Conservation (phyloP, 106 monocot species). For the Agapanthus africanus region DNA sequence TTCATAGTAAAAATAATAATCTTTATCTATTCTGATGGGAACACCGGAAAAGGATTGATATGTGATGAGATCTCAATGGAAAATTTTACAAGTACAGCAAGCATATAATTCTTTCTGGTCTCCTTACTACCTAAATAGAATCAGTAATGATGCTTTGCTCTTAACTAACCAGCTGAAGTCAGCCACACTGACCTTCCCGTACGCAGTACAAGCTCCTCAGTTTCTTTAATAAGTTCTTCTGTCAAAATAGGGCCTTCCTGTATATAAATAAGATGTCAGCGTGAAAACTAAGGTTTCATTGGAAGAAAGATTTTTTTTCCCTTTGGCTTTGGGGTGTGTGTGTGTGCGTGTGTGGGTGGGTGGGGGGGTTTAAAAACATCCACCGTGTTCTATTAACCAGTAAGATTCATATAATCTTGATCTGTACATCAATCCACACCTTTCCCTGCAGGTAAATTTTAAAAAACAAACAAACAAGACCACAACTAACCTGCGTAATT, state of each 20-base stretch:
- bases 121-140: not conserved
- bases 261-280: conserved; percentile 11
- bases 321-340: too few species aligned
- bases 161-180: not conserved
- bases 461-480: too few species aligned
- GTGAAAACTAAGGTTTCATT: not conserved
- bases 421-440: too few species aligned
- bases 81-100: not conserved
- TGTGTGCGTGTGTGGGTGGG: too few species aligned
- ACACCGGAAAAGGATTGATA: too few species aligned
- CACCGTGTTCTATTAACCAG: too few species aligned
- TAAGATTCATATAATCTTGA: too few species aligned
- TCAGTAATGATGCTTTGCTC: not conserved
- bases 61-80: too few species aligned
- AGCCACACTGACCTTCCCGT: conserved; percentile 67
- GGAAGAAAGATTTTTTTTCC: too few species aligned
- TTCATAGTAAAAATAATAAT: not conserved
- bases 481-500: conserved; percentile 82
- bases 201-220: conserved; percentile 77
- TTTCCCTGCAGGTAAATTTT: too few species aligned
- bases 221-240: conserved; percentile 86
- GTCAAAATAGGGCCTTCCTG: conserved; percentile 90
- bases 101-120: not conserved
- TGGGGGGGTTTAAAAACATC: too few species aligned
- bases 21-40: not conserved